phyloP scores from a whole-genome alignment of 108 stramenopile species.

The Thalassiosira profunda region DNA sequence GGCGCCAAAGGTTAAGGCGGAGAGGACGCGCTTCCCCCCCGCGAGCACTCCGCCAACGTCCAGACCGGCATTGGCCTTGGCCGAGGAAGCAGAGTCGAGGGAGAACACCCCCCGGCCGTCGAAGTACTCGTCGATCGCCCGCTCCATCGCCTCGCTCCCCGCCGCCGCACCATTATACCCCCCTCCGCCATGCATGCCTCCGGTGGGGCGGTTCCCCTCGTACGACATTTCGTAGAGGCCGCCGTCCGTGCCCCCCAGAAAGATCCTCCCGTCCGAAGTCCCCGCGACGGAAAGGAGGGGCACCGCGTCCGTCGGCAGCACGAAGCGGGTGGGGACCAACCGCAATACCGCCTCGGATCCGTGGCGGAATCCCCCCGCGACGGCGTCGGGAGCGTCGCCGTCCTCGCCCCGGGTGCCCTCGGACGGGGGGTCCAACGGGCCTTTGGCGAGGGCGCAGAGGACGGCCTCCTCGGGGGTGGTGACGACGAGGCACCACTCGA shows the following conservation, averaged over 20 bases:
- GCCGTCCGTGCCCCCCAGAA: slow-evolving; percentile 97
- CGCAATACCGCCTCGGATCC: slow-evolving; percentile 15
- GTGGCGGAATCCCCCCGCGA: slow-evolving; percentile 18
- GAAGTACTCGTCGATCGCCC: slow-evolving; percentile 45
- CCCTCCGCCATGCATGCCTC: not conserved
- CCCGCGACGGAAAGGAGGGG: slow-evolving; percentile 84
- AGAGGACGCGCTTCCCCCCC: slow-evolving; percentile 64
- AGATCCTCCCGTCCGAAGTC: slow-evolving; percentile 85
- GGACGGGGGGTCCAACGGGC: slow-evolving; percentile 7
- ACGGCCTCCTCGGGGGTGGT: slow-evolving; percentile 93
- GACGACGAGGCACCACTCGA: slow-evolving; percentile 93
- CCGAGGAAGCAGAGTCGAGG: too few species aligned
- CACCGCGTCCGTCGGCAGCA: slow-evolving; percentile 89
- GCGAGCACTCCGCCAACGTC: slow-evolving; percentile 9
- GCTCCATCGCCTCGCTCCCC: slow-evolving; percentile 14
- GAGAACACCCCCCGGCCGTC: slow-evolving; percentile 32
- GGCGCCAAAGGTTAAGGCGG: slow-evolving; percentile 50
- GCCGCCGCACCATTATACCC: not conserved
- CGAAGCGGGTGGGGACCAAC: slow-evolving; percentile 83
- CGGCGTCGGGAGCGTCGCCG: not conserved
- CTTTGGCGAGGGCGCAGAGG: slow-evolving; percentile 76
- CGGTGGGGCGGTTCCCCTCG: slow-evolving; percentile 45
- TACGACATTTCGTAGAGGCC: slow-evolving; percentile 94
- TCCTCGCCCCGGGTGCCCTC: slow-evolving; percentile 1
- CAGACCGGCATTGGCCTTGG: not conserved